Conservation (phyloP, 192 early-diverging fungal species). For the Cetraspora pellucida region DNA sequence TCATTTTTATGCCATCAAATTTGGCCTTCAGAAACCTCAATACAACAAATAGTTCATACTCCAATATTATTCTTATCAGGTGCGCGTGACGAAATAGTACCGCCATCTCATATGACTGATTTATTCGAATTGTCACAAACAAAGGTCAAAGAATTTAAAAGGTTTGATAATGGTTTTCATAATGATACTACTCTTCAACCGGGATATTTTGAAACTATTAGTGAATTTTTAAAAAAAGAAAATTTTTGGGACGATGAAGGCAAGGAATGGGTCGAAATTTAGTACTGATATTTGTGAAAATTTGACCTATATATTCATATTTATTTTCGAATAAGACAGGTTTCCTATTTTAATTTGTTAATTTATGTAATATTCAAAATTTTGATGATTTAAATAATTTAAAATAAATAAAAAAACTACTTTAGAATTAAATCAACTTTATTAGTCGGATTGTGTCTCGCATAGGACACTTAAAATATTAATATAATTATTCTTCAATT, state of each 20-base stretch:
- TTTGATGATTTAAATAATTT: too few relatives aligned
- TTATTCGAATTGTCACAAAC: conserved; percentile 68
- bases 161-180: conserved; percentile 84
- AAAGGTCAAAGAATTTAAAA: conserved; percentile 50
- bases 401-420: too few relatives aligned
- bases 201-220: conserved; percentile 82
- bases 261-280: too few relatives aligned
- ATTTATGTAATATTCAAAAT: too few relatives aligned
- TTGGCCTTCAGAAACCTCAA: conserved; percentile 80
- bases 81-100: conserved; percentile 83
- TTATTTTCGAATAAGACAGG: neutral
- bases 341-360: neutral
- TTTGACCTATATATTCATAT: neutral
- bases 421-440: too few relatives aligned
- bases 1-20: conserved; percentile 85
- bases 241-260: neutral
- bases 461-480: too few relatives aligned
- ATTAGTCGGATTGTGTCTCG: neutral
- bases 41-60: conserved; percentile 62
- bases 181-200: conserved; percentile 88
- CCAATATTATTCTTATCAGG: conserved; percentile 87
- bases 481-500: neutral
- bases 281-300: neutral
- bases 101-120: conserved; percentile 81
- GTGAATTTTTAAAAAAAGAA: conserved; percentile 48